Evolutionary conservation across 257 asterid genomes (phyloP).

Genomic region (Solanum paucissectum): DNA sequence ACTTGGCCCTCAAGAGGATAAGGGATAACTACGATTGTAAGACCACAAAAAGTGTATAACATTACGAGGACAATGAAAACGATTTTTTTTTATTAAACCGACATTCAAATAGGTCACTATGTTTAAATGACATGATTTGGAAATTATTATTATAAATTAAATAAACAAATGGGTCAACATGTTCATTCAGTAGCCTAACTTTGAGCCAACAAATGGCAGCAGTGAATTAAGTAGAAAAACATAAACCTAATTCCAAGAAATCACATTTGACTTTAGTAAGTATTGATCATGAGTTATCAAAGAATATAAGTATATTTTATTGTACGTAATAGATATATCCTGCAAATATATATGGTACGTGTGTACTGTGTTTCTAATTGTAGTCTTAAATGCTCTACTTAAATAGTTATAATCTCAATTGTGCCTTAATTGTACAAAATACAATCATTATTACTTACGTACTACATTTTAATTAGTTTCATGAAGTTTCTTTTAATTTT

Average conservation of each 20-base stretch:
- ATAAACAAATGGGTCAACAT: conserved; percentile 23
- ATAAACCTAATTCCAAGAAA: conserved; percentile 12
- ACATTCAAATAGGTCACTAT: conserved; percentile 1
- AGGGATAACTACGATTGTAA: not conserved
- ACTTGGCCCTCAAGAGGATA: not conserved
- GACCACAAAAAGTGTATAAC: not conserved
- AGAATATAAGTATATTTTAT: not conserved
- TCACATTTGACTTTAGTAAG: not conserved
- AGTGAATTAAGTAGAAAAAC: not conserved
- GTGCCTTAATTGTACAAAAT: not conserved
- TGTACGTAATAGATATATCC: not conserved
- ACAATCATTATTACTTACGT: not conserved
- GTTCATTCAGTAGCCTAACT: conserved; percentile 21
- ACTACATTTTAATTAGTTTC: not conserved
- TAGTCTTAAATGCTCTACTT: not conserved
- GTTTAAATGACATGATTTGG: conserved; percentile 1
- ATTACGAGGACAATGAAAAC: not conserved
- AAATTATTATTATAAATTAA: not conserved
- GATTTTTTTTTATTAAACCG: not conserved
- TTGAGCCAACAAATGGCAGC: conserved; percentile 27
- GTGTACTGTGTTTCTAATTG: not conserved
- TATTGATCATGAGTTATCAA: not conserved
- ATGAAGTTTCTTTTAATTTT: not conserved
- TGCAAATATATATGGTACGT: not conserved
- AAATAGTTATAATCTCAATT: not conserved